Conservation (phyloP, 2,329 filamentous ascomycete genomes). For the Aspergillus latus region DNA sequence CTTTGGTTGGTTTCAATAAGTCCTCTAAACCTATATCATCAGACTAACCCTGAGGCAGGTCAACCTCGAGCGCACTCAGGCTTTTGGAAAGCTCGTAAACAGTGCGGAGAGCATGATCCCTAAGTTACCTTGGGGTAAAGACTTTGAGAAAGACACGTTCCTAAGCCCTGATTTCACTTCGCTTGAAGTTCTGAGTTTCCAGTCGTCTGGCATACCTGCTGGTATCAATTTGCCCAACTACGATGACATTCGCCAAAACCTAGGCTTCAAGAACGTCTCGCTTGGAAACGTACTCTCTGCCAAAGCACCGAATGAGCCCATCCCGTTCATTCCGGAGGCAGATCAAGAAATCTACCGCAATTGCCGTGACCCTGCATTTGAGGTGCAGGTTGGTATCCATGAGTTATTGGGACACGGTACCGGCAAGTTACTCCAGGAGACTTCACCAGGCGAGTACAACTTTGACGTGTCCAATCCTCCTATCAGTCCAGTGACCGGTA, state of each 20-base stretch:
- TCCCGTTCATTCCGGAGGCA: constrained; percentile 79
- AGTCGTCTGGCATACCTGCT: constrained; percentile 61
- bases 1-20: constrained; percentile 46
- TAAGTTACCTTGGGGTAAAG: constrained; percentile 79
- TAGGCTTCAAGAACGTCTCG: constrained; percentile 71
- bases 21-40: background rate
- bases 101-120: constrained; percentile 82
- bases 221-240: constrained; percentile 61
- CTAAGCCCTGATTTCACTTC: constrained; percentile 94
- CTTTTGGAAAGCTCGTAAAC: constrained; percentile 81
- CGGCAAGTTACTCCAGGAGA: constrained; percentile 91
- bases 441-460: constrained; percentile 76
- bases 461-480: constrained; percentile 83
- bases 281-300: constrained; percentile 90
- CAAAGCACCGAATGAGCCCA: constrained; percentile 86
- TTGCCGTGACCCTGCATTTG: constrained; percentile 83
- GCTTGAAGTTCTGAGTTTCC: constrained; percentile 84
- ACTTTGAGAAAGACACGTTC: constrained; percentile 97
- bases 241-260: constrained; percentile 60
- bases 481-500: constrained; percentile 72
- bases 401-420: constrained; percentile 88
- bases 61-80: constrained; percentile 84
- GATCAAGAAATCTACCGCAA: constrained; percentile 78
- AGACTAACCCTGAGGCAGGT: constrained; percentile 44
- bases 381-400: constrained; percentile 93